Percentiles rank a stretch among this genome's conserved stretches.
Evolutionary conservation across 371 early-diverging fungal species (phyloP).

Genomic region (Mucor plumbeus): DNA sequence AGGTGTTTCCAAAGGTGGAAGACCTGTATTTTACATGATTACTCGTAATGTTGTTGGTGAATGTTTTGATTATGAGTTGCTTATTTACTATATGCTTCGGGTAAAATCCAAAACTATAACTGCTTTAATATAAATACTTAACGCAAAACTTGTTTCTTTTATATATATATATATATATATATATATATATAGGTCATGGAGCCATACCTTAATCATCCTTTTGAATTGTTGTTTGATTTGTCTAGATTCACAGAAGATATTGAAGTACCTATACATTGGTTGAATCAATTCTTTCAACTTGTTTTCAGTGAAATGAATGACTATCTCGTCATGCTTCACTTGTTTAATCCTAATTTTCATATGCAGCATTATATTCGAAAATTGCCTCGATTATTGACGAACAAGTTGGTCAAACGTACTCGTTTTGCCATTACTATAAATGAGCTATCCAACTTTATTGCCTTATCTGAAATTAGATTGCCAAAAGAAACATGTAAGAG

Average conservation of each 20-base stretch:
- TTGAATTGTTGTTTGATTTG: slow-evolving; percentile 81
- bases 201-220: slow-evolving; percentile 60
- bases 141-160: slow-evolving; percentile 53
- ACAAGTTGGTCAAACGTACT: slow-evolving; percentile 60
- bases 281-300: slow-evolving; percentile 71
- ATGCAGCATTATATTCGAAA: slow-evolving; percentile 57
- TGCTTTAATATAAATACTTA: slow-evolving; percentile 33
- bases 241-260: slow-evolving; percentile 73
- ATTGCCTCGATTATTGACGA: slow-evolving; percentile 49
- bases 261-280: slow-evolving; percentile 77
- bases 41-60: slow-evolving; percentile 70
- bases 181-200: slow-evolving; percentile 64
- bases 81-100: slow-evolving; percentile 69
- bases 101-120: slow-evolving; percentile 29
- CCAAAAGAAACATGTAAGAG: slow-evolving; percentile 70
- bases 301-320: slow-evolving; percentile 63
- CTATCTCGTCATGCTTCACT: slow-evolving; percentile 47
- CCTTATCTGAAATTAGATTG: slow-evolving; percentile 68
- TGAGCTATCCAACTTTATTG: slow-evolving; percentile 69
- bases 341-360: slow-evolving; percentile 69
- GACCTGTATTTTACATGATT: slow-evolving; percentile 84
- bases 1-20: slow-evolving; percentile 72
- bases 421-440: slow-evolving; percentile 59
- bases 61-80: slow-evolving; percentile 77
- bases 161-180: too few relatives aligned